phyloP scores from a whole-genome alignment of 2,329 filamentous ascomycete species.

The Ceratocystis albifundus region DNA sequence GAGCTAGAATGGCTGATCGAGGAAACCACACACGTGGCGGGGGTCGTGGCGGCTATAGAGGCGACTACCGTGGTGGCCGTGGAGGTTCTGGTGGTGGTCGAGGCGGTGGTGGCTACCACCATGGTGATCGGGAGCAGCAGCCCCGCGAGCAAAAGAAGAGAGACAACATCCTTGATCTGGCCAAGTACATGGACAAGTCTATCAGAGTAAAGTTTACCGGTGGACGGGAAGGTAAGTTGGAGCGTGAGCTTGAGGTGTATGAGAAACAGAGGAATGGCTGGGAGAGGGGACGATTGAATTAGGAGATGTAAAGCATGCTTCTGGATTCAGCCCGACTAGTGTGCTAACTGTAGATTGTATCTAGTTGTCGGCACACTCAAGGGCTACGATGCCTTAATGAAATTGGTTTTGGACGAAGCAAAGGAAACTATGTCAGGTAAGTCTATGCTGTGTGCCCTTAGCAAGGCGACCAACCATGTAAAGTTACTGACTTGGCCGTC shows the following conservation, averaged over 20 bases:
- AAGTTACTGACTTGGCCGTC: background rate
- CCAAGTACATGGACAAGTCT: conserved; percentile 94
- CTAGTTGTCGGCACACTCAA: conserved; percentile 80
- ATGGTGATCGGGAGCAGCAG: conserved; percentile 35
- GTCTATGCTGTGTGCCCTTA: background rate
- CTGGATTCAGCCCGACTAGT: background rate
- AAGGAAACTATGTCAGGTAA: conserved; percentile 79
- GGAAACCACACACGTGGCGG: conserved; percentile 35
- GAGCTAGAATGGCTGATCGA: conserved; percentile 22
- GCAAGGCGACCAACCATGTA: too few relatives aligned
- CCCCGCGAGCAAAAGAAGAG: conserved; percentile 73
- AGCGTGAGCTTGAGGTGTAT: background rate
- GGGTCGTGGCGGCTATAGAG: conserved; percentile 34
- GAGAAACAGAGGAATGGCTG: background rate
- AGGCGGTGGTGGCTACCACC: conserved; percentile 36
- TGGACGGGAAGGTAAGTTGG: conserved; percentile 64
- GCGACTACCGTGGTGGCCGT: conserved; percentile 33
- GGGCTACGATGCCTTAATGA: conserved; percentile 96
- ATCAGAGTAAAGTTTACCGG: conserved; percentile 96
- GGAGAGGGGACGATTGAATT: background rate
- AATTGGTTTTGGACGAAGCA: conserved; percentile 88
- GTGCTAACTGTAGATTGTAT: conserved; percentile 18
- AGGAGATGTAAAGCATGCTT: background rate
- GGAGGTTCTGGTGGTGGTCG: conserved; percentile 39
- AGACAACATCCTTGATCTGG: conserved; percentile 91